Conservation (phyloP, 371 early-diverging fungal genomes). For the Coemansia sp. region DNA sequence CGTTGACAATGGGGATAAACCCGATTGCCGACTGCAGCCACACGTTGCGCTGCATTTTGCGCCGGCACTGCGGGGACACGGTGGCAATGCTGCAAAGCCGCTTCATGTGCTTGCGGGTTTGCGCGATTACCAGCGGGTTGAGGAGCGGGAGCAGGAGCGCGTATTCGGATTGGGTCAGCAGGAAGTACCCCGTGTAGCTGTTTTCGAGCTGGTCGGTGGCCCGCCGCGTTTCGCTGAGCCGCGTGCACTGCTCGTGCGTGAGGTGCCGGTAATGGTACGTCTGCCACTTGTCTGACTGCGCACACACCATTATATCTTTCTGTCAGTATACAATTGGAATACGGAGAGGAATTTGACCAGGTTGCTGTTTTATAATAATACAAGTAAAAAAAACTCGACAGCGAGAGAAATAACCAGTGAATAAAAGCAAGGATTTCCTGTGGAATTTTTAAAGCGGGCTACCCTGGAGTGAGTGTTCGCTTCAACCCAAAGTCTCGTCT, state of each 20-base stretch:
- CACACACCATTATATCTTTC: background rate
- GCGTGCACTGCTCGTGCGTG: conserved; percentile 11
- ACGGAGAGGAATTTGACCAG: background rate
- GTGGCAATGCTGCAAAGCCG: conserved; percentile 12
- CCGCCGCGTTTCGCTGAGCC: conserved; percentile 15
- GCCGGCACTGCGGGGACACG: conserved; percentile 2
- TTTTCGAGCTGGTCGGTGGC: conserved; percentile 20
- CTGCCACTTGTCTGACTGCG: background rate
- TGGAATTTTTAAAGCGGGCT: too few species aligned
- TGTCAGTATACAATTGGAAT: background rate
- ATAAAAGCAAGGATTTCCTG: too few species aligned
- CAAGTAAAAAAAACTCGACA: background rate
- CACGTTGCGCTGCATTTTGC: conserved; percentile 25
- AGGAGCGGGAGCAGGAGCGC: conserved; percentile 30
- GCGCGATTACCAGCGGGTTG: conserved; percentile 34
- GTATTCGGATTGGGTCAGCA: conserved; percentile 33
- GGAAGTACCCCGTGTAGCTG: conserved; percentile 18
- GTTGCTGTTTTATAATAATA: too few species aligned
- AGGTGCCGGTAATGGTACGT: conserved; percentile 33
- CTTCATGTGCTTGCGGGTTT: conserved; percentile 18
- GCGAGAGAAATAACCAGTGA: too few species aligned
- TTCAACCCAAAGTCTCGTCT: background rate
- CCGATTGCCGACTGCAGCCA: conserved; percentile 16
- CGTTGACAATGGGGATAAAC: conserved; percentile 34
- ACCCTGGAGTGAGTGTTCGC: background rate